These are phyloP conservation scores for Sisymbrium altissimum DNA, from an alignment of 345 rosid species.

Conservation along the genomic window DNA sequence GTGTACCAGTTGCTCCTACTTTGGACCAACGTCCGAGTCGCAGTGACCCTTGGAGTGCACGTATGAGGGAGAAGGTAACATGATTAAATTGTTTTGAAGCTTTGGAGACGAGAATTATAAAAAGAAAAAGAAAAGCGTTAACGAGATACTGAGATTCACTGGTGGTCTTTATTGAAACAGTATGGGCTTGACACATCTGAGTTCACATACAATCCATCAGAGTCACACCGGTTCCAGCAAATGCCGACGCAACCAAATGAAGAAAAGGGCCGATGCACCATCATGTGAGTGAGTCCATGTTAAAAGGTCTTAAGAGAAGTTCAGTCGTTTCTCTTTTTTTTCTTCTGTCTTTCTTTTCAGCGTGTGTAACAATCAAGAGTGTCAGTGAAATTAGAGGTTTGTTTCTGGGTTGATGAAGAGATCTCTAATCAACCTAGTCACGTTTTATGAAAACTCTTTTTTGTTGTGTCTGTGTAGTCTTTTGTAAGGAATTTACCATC, in stretches of 20 bases:
- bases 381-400: constrained; percentile 14
- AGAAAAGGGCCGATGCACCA: constrained; percentile 83
- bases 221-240: constrained; percentile 74
- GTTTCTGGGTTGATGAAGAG: constrained; percentile 21
- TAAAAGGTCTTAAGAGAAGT: background rate
- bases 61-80: constrained; percentile 95
- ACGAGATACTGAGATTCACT: background rate
- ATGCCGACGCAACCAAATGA: constrained; percentile 59
- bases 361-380: constrained; percentile 22
- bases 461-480: constrained; percentile 26
- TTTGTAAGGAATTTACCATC: constrained; percentile 14
- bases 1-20: constrained; percentile 75
- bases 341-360: background rate
- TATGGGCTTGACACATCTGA: constrained; percentile 93
- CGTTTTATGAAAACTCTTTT: constrained; percentile 4
- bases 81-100: background rate
- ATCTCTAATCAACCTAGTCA: constrained; percentile 20
- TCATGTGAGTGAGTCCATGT: constrained; percentile 62
- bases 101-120: background rate
- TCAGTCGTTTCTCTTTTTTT: background rate
- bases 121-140: background rate
- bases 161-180: constrained; percentile 43
- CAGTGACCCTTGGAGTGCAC: constrained; percentile 97
- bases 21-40: constrained; percentile 87
- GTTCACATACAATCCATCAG: constrained; percentile 90